Percentiles rank a stretch among this genome's conserved stretches.
phyloP scores from a whole-genome alignment of 345 rosid genomes.

The Eucalyptus regnans region DNA sequence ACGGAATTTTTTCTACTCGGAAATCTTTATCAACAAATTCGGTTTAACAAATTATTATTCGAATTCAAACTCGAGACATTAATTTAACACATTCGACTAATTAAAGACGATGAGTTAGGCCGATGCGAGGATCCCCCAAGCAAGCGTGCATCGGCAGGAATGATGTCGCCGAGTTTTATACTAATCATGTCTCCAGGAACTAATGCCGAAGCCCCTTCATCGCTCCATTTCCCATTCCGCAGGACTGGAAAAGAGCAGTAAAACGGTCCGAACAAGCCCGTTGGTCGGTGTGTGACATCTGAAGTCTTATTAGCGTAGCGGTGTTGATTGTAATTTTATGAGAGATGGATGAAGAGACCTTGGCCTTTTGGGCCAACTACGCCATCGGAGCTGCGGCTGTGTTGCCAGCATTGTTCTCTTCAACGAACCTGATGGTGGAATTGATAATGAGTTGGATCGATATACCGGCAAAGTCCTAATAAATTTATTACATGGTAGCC shows the following conservation, averaged over 20 bases:
- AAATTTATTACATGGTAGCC: no score
- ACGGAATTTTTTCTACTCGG: no score
- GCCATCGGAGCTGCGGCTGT: conserved; percentile 24
- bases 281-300: no score
- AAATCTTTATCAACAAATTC: no score
- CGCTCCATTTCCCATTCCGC: conserved; percentile 52
- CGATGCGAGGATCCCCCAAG: conserved; percentile 48
- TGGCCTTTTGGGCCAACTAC: conserved; percentile 44
- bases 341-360: conserved; percentile 8
- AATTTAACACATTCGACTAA: no score
- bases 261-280: no score
- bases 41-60: no score
- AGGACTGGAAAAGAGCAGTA: conserved; percentile 7
- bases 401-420: conserved; percentile 70
- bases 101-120: no score
- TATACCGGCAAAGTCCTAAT: no score
- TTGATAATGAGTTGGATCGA: conserved; percentile 25
- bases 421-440: conserved; percentile 55
- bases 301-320: no score
- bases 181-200: conserved; percentile 59
- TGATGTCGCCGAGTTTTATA: conserved; percentile 41
- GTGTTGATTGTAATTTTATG: no score
- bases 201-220: conserved; percentile 57
- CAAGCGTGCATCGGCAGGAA: conserved; percentile 71
- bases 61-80: no score